Evolutionary conservation across 2,329 filamentous ascomycete genomes (phyloP), one percentile per base, ranked within the genome.

Genomic region (Fusarium succisae): DNA sequence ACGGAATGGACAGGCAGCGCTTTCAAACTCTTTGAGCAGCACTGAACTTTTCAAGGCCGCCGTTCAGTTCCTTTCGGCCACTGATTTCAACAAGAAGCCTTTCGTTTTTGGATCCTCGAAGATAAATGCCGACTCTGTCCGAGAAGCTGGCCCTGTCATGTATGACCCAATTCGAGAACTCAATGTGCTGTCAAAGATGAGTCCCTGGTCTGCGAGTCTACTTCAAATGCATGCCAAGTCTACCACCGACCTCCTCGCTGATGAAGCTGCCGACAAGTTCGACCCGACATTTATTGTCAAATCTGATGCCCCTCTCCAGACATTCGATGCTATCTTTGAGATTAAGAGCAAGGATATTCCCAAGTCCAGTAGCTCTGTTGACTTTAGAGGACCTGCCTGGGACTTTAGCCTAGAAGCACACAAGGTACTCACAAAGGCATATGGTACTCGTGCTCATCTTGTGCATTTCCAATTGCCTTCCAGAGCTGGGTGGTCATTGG

Each of bases 1-100:
- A 12, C 88, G 90, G 12, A 92, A 91, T 68, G 93, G 93, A 5
- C 89, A 91, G 72, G 88, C 92, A 5, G 84, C 94, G 11, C 87
- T 98, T 22, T 94, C 95, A 11, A 87, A 90, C 10, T 94, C 94
- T 13, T 93, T 98, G 77, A 98, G 93, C 84, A 93, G 93, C 82
- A 96, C 96, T 30, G 96, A 98, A 82, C 87, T 98, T 50, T 98
- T 99, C 88, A 98, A 98, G 83, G 95, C 94, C 6, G 91, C 92
- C 3, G 85, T 99, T n/a, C 96, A 98, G 80, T 96, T 96, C 75
- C 85, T 99, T 24, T 91, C 93, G 3, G 88, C 90, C 4, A 92
- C 90, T 43, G 92, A 98, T 78, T 85, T 98, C 62, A 86, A 85
- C 64, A 92, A 90, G 76, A 93, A 90, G 74, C 91, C 93, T 0